Evolutionary conservation across 2,329 filamentous ascomycete species (phyloP).

Genomic region (Diaporthe sp.): DNA sequence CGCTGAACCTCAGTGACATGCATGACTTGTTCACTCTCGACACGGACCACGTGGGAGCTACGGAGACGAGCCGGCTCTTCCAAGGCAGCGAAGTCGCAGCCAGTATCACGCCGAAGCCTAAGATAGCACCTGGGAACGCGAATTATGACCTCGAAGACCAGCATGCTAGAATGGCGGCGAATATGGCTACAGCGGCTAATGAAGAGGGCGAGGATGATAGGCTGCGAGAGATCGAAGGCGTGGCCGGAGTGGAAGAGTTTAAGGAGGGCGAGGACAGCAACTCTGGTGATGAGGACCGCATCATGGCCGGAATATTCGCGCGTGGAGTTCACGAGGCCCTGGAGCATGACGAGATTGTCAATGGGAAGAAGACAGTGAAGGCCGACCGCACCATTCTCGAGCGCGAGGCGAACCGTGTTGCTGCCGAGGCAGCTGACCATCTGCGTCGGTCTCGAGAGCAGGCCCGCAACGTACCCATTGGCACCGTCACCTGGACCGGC

Average conservation of each 20-base stretch:
- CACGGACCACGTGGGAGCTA: conserved; percentile 75
- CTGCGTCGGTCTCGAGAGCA: conserved; percentile 81
- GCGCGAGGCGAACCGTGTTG: conserved; percentile 84
- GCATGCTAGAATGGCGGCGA: conserved; percentile 32
- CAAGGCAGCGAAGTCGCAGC: conserved; percentile 81
- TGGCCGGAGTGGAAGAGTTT: conserved; percentile 76
- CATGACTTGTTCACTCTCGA: conserved; percentile 92
- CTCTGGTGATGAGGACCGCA: conserved; percentile 75
- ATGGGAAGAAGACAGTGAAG: conserved; percentile 77
- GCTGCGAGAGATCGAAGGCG: conserved; percentile 59
- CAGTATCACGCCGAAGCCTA: conserved; percentile 45
- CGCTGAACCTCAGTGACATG: conserved; percentile 89
- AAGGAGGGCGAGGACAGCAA: conserved; percentile 64
- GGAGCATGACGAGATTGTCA: conserved; percentile 93
- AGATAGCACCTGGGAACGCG: conserved; percentile 38
- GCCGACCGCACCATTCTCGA: conserved; percentile 85
- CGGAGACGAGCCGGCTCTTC: conserved; percentile 89
- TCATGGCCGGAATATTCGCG: conserved; percentile 92
- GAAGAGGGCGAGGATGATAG: conserved; percentile 49
- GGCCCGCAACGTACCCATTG: conserved; percentile 80
- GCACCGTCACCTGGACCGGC: conserved; percentile 95
- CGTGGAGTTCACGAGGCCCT: conserved; percentile 90
- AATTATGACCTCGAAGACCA: conserved; percentile 41
- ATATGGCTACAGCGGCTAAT: conserved; percentile 36
- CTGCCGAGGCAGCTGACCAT: conserved; percentile 81